A percentile compares a stretch with the other conserved stretches of the same genome.
Conservation (phyloP, 2,329 filamentous ascomycete genomes). For the Aspergillus viridinutans region DNA sequence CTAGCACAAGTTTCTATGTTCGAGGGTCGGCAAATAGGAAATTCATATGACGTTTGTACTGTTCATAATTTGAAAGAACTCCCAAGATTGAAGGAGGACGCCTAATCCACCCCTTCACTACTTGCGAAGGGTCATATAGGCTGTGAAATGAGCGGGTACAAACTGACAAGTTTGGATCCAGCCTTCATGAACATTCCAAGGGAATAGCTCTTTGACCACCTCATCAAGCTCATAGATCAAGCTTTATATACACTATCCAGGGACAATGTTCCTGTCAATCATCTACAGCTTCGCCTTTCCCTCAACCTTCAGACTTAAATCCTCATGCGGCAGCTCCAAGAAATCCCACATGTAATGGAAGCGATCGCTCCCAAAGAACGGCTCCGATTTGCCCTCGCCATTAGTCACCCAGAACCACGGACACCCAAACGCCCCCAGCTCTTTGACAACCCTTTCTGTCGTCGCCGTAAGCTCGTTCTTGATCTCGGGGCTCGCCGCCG, state of each 20-base stretch:
- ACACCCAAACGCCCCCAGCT: slow-evolving; percentile 67
- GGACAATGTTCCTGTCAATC: background rate
- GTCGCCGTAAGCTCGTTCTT: slow-evolving; percentile 54
- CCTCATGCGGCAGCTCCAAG: slow-evolving; percentile 49
- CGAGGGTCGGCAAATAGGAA: background rate
- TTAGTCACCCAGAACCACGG: slow-evolving; percentile 68
- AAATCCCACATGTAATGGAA: slow-evolving; percentile 61
- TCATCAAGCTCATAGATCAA: background rate
- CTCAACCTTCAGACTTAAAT: slow-evolving; percentile 19
- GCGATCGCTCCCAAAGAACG: slow-evolving; percentile 76
- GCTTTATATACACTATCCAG: background rate
- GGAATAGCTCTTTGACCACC: background rate
- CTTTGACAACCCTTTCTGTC: slow-evolving; percentile 57
- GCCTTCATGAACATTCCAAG: background rate
- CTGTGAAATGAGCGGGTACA: background rate
- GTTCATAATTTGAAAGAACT: background rate
- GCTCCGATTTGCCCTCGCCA: slow-evolving; percentile 54
- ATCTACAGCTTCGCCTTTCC: slow-evolving; percentile 5
- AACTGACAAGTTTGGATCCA: background rate
- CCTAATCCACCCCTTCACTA: background rate
- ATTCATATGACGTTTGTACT: background rate
- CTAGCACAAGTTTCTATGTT: background rate
- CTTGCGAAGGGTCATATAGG: background rate
- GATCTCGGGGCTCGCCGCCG: slow-evolving; percentile 46
- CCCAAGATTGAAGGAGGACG: too few species aligned